Percentiles rank a stretch among this genome's conserved stretches.
phyloP scores from a whole-genome alignment of 2,329 filamentous ascomycete genomes.

The Penicillium sp. region DNA sequence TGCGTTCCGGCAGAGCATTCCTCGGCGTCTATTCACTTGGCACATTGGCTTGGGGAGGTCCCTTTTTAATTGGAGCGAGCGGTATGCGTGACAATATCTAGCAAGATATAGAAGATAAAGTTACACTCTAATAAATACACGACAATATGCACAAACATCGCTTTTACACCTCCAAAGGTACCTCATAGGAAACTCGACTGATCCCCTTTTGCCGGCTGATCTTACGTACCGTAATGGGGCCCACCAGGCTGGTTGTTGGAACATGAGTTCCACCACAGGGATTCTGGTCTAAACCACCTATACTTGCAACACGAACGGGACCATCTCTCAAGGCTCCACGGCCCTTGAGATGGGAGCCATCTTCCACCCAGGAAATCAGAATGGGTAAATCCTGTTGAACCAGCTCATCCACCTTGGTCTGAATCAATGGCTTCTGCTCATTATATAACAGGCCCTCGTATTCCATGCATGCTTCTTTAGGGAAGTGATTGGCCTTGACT shows the following conservation, averaged over 20 bases:
- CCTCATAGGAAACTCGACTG: slow-evolving; percentile 36
- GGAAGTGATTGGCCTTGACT: slow-evolving; percentile 37
- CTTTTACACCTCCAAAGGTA: slow-evolving; percentile 15
- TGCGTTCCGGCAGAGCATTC: background rate
- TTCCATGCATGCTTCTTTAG: slow-evolving; percentile 34
- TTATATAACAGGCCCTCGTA: slow-evolving; percentile 36
- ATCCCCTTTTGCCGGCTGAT: slow-evolving; percentile 36
- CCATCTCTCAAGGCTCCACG: slow-evolving; percentile 23
- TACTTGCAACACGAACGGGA: slow-evolving; percentile 32
- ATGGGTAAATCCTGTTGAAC: slow-evolving; percentile 29
- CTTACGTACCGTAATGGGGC: slow-evolving; percentile 34
- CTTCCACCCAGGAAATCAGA: slow-evolving; percentile 32
- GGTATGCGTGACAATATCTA: background rate
- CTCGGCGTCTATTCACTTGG: background rate
- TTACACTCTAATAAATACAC: background rate
- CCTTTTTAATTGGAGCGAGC: background rate
- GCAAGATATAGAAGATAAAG: background rate
- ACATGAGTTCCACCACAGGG: slow-evolving; percentile 40
- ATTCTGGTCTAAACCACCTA: slow-evolving; percentile 35
- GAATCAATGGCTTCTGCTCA: slow-evolving; percentile 35
- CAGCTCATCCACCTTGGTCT: slow-evolving; percentile 34
- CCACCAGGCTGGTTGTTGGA: slow-evolving; percentile 26
- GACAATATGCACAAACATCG: background rate
- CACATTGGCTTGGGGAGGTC: background rate
- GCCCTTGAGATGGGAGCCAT: slow-evolving; percentile 23